Conservation (phyloP, 441 rosid species). For the Metrosideros polymorpha region DNA sequence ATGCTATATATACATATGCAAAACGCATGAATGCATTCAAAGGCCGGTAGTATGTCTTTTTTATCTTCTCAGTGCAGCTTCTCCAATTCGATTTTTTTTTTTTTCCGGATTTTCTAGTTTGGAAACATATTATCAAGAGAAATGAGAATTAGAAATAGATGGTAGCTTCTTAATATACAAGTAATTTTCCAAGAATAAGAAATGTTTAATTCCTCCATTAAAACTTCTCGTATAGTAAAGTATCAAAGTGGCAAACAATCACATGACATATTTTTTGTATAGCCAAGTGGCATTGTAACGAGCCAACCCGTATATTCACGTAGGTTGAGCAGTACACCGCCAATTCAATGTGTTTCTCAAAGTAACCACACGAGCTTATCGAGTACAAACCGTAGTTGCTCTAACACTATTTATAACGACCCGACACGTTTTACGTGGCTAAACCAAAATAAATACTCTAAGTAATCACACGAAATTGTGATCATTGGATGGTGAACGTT, state of each 20-base stretch:
- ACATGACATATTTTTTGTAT: not conserved
- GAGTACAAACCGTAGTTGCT: rapidly evolving
- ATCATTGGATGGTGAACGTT: not conserved
- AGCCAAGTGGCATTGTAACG: not conserved
- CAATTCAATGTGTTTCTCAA: not conserved
- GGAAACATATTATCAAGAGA: not conserved
- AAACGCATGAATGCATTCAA: not conserved
- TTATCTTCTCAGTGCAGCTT: not conserved
- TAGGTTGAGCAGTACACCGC: not conserved
- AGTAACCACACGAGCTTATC: rapidly evolving
- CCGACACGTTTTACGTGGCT: rapidly evolving
- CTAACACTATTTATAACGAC: not conserved
- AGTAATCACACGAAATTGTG: rapidly evolving
- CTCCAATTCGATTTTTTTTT: not conserved
- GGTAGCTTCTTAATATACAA: not conserved
- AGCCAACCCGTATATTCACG: not conserved
- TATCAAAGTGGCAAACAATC: not conserved
- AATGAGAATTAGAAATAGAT: not conserved
- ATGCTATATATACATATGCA: not conserved
- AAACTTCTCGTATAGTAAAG: not conserved
- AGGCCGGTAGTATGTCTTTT: not conserved
- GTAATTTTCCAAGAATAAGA: not conserved
- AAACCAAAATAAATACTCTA: not conserved
- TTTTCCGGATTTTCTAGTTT: not conserved
- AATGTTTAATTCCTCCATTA: not conserved